Percentiles rank a stretch among this genome's conserved stretches.
These are phyloP conservation scores for Medicago lupulina DNA, from an alignment of 306 rosid species.

Conservation along the genomic window DNA sequence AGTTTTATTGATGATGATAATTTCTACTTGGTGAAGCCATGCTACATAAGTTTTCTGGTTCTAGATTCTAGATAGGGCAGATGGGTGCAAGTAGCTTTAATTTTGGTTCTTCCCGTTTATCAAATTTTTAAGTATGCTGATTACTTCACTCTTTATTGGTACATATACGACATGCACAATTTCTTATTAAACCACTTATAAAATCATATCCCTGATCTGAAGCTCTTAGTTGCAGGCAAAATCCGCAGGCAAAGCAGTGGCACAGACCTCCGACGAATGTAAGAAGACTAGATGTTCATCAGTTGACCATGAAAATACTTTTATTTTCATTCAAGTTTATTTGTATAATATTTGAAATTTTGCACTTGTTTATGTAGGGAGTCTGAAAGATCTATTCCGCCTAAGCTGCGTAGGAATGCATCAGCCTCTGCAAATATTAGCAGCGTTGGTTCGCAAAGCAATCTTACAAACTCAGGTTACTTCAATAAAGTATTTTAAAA, in stretches of 20 bases:
- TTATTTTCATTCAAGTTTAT: conserved; percentile 9
- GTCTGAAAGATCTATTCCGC: conserved; percentile 53
- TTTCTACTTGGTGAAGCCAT: neutral
- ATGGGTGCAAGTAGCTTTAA: conserved; percentile 21
- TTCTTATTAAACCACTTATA: conserved; percentile 2
- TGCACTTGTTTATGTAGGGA: conserved; percentile 51
- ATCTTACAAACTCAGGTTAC: conserved; percentile 63
- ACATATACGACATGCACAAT: neutral
- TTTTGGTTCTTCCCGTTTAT: conserved; percentile 2
- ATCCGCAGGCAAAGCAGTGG: conserved; percentile 69
- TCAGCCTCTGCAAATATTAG: conserved; percentile 84
- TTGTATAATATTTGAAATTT: neutral
- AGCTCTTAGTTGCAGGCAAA: conserved; percentile 52
- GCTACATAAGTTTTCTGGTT: neutral
- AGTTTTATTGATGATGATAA: conserved; percentile 2
- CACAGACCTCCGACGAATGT: conserved; percentile 67
- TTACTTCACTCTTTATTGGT: neutral
- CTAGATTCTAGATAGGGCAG: conserved; percentile 19
- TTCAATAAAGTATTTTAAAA: conserved; percentile 26
- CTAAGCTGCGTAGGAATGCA: conserved; percentile 75
- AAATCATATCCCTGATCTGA: conserved; percentile 45
- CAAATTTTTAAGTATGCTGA: conserved; percentile 9
- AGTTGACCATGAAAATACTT: neutral
- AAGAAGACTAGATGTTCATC: conserved; percentile 24
- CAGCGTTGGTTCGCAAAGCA: conserved; percentile 56